phyloP scores from a whole-genome alignment of 257 asterid species.

The Cruciata laevipes region DNA sequence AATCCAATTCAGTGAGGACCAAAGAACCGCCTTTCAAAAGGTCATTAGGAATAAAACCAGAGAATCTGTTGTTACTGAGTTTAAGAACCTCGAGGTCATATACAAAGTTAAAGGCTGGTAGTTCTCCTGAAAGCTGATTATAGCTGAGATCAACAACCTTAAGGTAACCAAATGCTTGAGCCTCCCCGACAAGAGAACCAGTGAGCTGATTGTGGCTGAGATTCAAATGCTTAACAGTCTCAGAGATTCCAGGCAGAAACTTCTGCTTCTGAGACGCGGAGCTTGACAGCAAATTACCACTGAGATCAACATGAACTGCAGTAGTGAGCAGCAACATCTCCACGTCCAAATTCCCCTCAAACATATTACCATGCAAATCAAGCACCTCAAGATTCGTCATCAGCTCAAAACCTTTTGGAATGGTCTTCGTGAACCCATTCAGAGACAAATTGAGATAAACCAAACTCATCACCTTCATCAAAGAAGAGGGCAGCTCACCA shows the following conservation, averaged over 20 bases:
- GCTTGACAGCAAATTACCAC: conserved; percentile 59
- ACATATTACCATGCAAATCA: conserved; percentile 83
- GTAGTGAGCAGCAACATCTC: conserved; percentile 59
- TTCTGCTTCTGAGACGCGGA: conserved; percentile 39
- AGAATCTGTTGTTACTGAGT: conserved; percentile 67
- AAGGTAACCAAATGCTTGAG: conserved; percentile 59
- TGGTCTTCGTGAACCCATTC: conserved; percentile 51
- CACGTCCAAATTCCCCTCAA: conserved; percentile 65
- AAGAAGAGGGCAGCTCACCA: conserved; percentile 53
- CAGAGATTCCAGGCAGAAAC: conserved; percentile 48
- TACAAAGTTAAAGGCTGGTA: conserved; percentile 79
- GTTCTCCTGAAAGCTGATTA: conserved; percentile 80
- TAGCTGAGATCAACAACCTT: conserved; percentile 84
- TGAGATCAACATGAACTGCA: conserved; percentile 71
- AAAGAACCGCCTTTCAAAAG: conserved; percentile 81
- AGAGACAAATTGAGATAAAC: conserved; percentile 68
- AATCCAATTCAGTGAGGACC: conserved; percentile 71
- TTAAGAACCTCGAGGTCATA: conserved; percentile 79
- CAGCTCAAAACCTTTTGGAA: conserved; percentile 75
- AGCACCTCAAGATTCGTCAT: conserved; percentile 63
- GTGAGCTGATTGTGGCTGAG: conserved; percentile 65
- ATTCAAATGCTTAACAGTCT: conserved; percentile 60
- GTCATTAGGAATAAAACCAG: conserved; percentile 69
- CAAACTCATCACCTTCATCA: conserved; percentile 45
- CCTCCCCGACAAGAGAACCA: conserved; percentile 67